Evolutionary conservation across 305 asterid genomes (phyloP).

Genomic region (Petunia hybrid): DNA sequence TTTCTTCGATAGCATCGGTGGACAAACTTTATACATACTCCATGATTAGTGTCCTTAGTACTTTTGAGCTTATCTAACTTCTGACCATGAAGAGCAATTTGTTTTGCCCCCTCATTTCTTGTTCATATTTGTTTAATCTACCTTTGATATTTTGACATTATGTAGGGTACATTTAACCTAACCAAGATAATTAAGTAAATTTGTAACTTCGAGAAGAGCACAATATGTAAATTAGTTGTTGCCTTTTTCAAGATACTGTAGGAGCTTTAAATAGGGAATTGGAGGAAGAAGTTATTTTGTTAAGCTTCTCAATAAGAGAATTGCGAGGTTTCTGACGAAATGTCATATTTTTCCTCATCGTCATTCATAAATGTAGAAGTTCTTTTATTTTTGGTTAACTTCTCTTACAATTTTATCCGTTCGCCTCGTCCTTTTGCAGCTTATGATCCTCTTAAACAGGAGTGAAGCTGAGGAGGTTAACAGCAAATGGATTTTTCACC

Average conservation of each 20-base stretch:
- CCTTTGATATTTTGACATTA: background rate
- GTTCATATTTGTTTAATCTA: background rate
- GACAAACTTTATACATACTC: background rate
- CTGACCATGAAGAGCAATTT: constrained; percentile 11
- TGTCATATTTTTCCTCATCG: background rate
- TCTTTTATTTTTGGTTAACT: constrained; percentile 11
- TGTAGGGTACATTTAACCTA: background rate
- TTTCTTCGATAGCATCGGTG: background rate
- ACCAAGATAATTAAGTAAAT: background rate
- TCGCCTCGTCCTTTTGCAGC: background rate
- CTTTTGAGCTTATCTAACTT: constrained; percentile 6
- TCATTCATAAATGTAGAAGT: constrained; percentile 4
- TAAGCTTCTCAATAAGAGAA: constrained; percentile 24
- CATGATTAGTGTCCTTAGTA: background rate
- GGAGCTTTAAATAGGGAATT: background rate
- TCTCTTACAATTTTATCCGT: background rate
- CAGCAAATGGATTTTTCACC: constrained; percentile 56
- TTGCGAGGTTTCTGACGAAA: constrained; percentile 31
- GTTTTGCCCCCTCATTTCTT: background rate
- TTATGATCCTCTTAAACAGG: constrained; percentile 37
- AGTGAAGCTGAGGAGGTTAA: constrained; percentile 41
- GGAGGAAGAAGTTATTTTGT: constrained; percentile 19
- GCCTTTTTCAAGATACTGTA: background rate
- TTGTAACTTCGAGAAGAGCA: background rate
- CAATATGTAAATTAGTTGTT: background rate